A percentile compares a stretch with the other conserved stretches of the same genome.
Conservation (phyloP, 2,329 filamentous ascomycete species). For the Xylariaceae sp. region DNA sequence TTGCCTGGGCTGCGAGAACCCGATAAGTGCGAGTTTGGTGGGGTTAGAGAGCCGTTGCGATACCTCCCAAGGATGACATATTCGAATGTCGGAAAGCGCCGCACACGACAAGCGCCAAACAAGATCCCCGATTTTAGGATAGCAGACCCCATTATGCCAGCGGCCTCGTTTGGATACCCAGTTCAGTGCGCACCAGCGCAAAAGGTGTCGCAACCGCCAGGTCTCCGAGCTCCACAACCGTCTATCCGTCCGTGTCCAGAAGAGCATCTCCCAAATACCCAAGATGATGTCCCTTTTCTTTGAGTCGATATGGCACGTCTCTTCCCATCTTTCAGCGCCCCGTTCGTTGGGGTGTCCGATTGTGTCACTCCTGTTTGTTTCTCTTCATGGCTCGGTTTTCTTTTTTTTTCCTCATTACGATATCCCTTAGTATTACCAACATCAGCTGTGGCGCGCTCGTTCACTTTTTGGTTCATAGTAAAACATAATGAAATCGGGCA, state of each 20-base stretch:
- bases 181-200: neutral
- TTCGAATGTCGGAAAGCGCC: neutral
- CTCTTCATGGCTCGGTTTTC: conserved; percentile 10
- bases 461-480: neutral
- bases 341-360: conserved; percentile 12
- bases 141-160: conserved; percentile 1
- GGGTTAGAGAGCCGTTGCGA: neutral
- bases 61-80: conserved; percentile 3
- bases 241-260: neutral
- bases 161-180: conserved; percentile 12
- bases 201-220: neutral
- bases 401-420: conserved; percentile 13
- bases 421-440: conserved; percentile 15
- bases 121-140: conserved; percentile 10
- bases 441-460: conserved; percentile 5
- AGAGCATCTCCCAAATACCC: neutral
- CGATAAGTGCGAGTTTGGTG: conserved; percentile 2
- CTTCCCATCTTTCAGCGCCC: conserved; percentile 1
- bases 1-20: neutral
- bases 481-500: conserved; percentile 15
- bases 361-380: conserved; percentile 8
- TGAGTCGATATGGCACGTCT: conserved; percentile 6
- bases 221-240: neutral
- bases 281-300: conserved; percentile 2
- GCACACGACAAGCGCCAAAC: neutral